phyloP scores from a whole-genome alignment of 1,139 yeast genomes.

The Yarrowia galli region DNA sequence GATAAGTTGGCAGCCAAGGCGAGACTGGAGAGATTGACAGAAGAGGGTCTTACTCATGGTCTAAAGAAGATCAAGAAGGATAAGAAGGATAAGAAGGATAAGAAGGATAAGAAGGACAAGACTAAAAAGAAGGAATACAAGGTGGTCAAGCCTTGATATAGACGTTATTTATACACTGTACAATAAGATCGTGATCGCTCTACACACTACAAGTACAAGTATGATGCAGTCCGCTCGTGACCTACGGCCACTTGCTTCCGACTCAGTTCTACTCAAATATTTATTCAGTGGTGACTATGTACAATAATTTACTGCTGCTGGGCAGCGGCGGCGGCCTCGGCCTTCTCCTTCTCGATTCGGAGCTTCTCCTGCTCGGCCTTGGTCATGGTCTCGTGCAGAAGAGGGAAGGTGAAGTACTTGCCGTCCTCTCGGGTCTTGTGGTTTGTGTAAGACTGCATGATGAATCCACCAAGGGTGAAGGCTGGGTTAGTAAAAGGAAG shows the following conservation, averaged over 20 bases:
- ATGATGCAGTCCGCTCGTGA: neutral
- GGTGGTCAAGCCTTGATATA: conserved; percentile 14
- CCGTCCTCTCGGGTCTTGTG: conserved; percentile 37
- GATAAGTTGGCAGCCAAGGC: conserved; percentile 49
- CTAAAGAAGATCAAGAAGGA: conserved; percentile 53
- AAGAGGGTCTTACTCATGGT: conserved; percentile 58
- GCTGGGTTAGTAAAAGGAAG: conserved; percentile 19
- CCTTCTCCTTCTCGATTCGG: conserved; percentile 59
- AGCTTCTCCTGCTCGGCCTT: conserved; percentile 44
- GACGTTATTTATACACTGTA: neutral
- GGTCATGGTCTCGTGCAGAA: conserved; percentile 37
- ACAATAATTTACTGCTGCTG: conserved; percentile 38
- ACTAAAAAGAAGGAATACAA: conserved; percentile 13
- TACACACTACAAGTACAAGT: too few relatives aligned
- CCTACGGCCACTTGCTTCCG: neutral
- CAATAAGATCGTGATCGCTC: too few relatives aligned
- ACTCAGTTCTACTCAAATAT: neutral
- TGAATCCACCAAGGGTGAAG: conserved; percentile 32
- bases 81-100: conserved; percentile 44
- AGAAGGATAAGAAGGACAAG: conserved; percentile 24
- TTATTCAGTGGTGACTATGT: conserved; percentile 37
- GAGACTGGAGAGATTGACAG: conserved; percentile 52
- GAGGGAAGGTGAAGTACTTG: conserved; percentile 34
- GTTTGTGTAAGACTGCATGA: conserved; percentile 35
- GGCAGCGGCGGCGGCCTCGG: conserved; percentile 39